Conservation (phyloP, 2,329 filamentous ascomycete genomes). For the Claviceps paspali region DNA sequence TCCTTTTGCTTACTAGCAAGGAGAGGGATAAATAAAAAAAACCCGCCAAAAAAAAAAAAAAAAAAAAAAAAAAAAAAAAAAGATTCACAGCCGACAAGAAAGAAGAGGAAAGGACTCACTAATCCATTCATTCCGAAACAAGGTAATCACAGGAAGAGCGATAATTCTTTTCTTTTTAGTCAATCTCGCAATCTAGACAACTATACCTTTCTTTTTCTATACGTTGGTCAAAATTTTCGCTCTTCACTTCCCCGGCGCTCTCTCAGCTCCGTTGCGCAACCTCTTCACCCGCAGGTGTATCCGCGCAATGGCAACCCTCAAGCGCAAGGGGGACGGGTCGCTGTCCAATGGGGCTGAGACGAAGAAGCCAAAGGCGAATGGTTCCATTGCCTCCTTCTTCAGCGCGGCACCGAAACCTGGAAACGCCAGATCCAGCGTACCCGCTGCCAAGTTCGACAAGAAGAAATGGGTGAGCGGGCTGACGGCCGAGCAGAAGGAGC, state of each 20-base stretch:
- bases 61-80: too few relatives aligned
- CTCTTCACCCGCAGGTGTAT: neutral
- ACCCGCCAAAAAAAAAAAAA: too few relatives aligned
- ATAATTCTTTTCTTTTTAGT: too few relatives aligned
- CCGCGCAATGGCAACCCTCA: constrained; percentile 38
- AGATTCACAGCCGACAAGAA: too few relatives aligned
- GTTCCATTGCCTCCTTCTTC: constrained; percentile 84
- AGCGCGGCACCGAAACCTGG: constrained; percentile 43
- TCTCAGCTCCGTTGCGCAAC: neutral
- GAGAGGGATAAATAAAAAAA: too few relatives aligned
- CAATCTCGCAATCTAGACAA: too few relatives aligned
- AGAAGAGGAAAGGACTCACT: too few relatives aligned
- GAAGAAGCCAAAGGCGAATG: constrained; percentile 62
- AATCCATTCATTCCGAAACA: too few relatives aligned
- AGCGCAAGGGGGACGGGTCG: constrained; percentile 45
- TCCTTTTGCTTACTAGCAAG: too few relatives aligned
- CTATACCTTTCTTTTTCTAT: too few relatives aligned
- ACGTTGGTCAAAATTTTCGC: neutral
- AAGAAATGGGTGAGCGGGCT: constrained; percentile 73
- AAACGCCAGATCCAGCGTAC: too few relatives aligned
- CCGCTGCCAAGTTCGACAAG: constrained; percentile 61
- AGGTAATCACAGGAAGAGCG: too few relatives aligned
- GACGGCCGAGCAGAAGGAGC: constrained; percentile 62
- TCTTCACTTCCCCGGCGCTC: neutral
- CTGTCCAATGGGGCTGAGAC: constrained; percentile 29